Conservation (phyloP, 495 filamentous ascomycete genomes). For the Talaromyces ruber region DNA sequence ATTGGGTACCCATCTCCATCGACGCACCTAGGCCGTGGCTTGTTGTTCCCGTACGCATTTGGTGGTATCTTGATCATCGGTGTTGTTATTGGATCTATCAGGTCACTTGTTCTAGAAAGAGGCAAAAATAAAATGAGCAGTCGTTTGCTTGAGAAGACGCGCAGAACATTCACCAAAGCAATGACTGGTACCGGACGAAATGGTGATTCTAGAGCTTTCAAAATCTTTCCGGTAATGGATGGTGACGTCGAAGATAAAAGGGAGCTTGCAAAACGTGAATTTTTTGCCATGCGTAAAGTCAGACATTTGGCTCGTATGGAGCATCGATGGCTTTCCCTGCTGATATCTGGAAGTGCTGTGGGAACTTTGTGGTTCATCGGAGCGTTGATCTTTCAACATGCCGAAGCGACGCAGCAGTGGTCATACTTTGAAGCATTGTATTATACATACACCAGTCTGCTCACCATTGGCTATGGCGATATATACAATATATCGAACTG, state of each 20-base stretch:
- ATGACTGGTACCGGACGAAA: background rate
- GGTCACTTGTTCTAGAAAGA: constrained; percentile 69
- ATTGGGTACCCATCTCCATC: constrained; percentile 60
- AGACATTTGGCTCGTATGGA: constrained; percentile 47
- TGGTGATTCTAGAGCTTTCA: background rate
- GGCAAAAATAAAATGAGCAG: constrained; percentile 62
- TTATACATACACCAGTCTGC: constrained; percentile 67
- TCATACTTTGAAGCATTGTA: constrained; percentile 75
- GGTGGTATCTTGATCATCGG: constrained; percentile 76
- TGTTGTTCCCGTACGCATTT: constrained; percentile 74
- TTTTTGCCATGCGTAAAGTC: constrained; percentile 69
- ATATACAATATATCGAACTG: constrained; percentile 59
- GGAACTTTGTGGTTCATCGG: constrained; percentile 73
- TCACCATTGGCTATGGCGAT: constrained; percentile 87
- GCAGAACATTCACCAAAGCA: constrained; percentile 22
- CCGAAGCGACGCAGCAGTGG: constrained; percentile 50
- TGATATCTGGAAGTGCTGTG: constrained; percentile 54
- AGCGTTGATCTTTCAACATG: constrained; percentile 58
- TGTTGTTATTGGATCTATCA: constrained; percentile 76
- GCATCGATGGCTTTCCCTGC: constrained; percentile 60
- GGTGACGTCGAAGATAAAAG: constrained; percentile 29
- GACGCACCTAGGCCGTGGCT: constrained; percentile 52
- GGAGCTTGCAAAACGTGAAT: constrained; percentile 60
- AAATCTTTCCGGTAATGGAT: constrained; percentile 6
- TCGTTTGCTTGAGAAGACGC: constrained; percentile 61